Base-by-base conservation (phyloP, 345 rosid species). In the Citrus cavaleriei region DNA sequence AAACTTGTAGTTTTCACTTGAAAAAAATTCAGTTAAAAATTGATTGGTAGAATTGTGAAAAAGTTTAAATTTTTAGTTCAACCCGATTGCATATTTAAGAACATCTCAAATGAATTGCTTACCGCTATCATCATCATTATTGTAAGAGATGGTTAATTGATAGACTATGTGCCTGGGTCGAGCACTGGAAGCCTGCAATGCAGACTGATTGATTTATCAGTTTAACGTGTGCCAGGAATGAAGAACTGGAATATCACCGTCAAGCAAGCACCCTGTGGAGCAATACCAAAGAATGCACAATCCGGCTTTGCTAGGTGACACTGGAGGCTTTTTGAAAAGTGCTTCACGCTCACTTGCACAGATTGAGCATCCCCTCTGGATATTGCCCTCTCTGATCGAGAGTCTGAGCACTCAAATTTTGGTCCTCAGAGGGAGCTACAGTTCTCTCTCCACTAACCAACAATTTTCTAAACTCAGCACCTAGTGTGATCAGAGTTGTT, bases 191-290 rank as follows among this genome's bases (percentile, higher is more conserved):
- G 92, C 77, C 97, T 89, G 81, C 98, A 95, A 81, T 93, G 95
- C 49, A 93, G 81, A 85, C 98, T 93, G 83, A 95, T 90, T 0
- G 98, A 90, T 84, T 91, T 92, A 81, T 95, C 99, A 0, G 93
- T 89, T 77, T 88, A 92, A 72, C 78, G 95, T 0, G 99, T 88
- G 4, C 96, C 96, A 0, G 95, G 94, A 81, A 93, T 77, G 88
- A 93, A 95, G 88, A 93, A 93, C 89, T 95, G 98, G 89, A 95
- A 95, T 79, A 95, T 90, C 72, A 95, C 93, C 0, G 91, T 91
- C 87, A 95, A 85, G 89, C 96, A 92, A 71, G 91, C 83, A 76
- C 93, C 94, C 68, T 88, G 88, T 3, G 82, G 82, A 74, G 89
- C 92, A 82, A 94, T 94, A 78, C 98, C 99, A 75, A 90, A 92